phyloP scores from a whole-genome alignment of 208 protist genomes.

The Trypanosomatidae sp. region DNA sequence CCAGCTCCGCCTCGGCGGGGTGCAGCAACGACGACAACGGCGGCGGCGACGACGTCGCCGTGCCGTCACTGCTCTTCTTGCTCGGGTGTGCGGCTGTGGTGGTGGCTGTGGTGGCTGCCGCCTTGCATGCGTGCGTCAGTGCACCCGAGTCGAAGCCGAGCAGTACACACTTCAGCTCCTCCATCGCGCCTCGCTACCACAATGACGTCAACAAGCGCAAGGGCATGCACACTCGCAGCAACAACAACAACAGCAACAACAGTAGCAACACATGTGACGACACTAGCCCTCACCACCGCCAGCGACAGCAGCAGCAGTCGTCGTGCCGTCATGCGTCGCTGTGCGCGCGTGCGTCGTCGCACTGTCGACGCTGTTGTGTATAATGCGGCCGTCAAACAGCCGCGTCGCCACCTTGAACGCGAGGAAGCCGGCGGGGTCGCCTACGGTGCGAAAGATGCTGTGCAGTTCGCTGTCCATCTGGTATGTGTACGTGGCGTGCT shows the following conservation, averaged over 20 bases:
- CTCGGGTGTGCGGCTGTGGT: neutral
- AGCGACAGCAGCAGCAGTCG: neutral
- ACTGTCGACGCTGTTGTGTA: constrained; percentile 40
- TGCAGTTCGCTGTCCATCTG: constrained; percentile 78
- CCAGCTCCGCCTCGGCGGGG: constrained; percentile 40
- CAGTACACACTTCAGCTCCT: constrained; percentile 73
- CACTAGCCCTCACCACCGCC: neutral
- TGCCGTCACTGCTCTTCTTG: neutral
- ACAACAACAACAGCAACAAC: neutral
- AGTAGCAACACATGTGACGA: constrained; percentile 1
- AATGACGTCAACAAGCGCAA: neutral
- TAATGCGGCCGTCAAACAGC: constrained; percentile 80
- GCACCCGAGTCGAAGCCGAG: constrained; percentile 55
- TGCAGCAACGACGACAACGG: constrained; percentile 23
- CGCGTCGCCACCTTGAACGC: constrained; percentile 83
- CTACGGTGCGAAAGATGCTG: constrained; percentile 69
- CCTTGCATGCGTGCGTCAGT: constrained; percentile 6
- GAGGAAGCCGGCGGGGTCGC: constrained; percentile 67
- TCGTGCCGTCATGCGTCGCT: neutral
- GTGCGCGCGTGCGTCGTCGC: constrained; percentile 16
- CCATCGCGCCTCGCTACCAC: constrained; percentile 16
- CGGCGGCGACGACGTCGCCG: neutral
- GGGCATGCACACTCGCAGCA: neutral
- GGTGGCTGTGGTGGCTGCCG: neutral
- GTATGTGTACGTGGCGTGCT: constrained; percentile 65